Conservation (phyloP, 345 rosid genomes). For the Citrus unshiu region DNA sequence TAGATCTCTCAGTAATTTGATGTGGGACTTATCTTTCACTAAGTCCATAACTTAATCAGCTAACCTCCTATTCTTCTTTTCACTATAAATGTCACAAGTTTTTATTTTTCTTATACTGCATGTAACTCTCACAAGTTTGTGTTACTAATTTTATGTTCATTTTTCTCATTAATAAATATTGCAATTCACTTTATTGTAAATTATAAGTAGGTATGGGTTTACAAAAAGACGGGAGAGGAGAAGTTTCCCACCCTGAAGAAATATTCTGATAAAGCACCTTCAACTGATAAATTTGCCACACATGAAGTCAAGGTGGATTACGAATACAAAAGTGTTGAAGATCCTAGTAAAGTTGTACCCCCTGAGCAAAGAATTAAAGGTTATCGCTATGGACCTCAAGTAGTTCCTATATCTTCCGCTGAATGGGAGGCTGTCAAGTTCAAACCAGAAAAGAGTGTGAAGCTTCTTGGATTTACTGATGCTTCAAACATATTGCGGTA, state of each 20-base stretch:
- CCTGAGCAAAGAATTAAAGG: constrained; percentile 96
- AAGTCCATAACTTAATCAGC: neutral
- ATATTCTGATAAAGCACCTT: constrained; percentile 86
- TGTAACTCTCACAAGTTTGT: neutral
- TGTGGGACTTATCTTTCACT: neutral
- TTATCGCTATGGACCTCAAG: constrained; percentile 90
- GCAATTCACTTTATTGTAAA: neutral
- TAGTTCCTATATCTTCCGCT: constrained; percentile 80
- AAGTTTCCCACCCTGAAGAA: constrained; percentile 81
- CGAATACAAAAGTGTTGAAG: constrained; percentile 61
- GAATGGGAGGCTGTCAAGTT: constrained; percentile 73
- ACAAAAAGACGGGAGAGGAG: constrained; percentile 90
- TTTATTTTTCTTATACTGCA: neutral
- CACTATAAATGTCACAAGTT: neutral
- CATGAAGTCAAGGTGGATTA: constrained; percentile 90
- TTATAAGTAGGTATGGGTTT: constrained; percentile 79
- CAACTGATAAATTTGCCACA: constrained; percentile 70
- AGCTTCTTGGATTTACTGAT: constrained; percentile 85
- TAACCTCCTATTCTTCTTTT: neutral
- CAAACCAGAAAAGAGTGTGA: constrained; percentile 88
- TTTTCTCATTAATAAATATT: neutral
- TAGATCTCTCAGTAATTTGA: neutral
- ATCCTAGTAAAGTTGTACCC: constrained; percentile 56
- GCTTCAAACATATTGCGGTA: constrained; percentile 73
- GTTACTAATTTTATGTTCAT: neutral